phyloP scores from a whole-genome alignment of 139 green algal species.

The Spirogloea muscicola region DNA sequence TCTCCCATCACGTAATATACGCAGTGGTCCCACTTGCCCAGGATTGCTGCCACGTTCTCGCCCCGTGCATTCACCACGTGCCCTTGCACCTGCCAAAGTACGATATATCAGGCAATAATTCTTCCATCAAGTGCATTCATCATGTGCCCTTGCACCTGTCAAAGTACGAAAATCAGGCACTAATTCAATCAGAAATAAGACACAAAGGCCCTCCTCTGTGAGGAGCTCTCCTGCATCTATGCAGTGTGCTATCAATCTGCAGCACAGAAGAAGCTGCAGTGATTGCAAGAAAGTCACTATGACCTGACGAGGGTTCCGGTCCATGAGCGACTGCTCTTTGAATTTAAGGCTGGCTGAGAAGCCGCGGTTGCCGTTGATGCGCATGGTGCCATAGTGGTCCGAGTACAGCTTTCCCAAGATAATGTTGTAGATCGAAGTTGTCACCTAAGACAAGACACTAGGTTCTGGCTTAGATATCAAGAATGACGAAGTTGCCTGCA shows the following conservation, averaged over 20 bases:
- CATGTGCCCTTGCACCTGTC: not conserved
- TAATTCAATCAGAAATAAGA: not conserved
- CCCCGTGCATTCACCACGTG: conserved; percentile 3
- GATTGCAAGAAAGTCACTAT: too few relatives aligned
- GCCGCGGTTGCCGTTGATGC: conserved; percentile 42
- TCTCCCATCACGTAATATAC: conserved; percentile 44
- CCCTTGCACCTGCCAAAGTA: conserved; percentile 11
- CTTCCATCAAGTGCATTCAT: not conserved
- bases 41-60: conserved; percentile 42
- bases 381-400: conserved; percentile 78
- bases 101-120: not conserved
- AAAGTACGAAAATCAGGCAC: not conserved
- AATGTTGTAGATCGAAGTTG: conserved; percentile 78
- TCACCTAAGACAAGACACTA: conserved; percentile 47
- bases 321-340: conserved; percentile 61
- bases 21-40: conserved; percentile 61
- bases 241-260: too few relatives aligned
- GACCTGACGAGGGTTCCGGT: conserved; percentile 59
- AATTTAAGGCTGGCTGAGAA: conserved; percentile 58
- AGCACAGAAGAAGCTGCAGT: too few relatives aligned
- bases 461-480: too few relatives aligned
- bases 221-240: too few relatives aligned
- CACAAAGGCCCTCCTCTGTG: not conserved
- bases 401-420: conserved; percentile 85
- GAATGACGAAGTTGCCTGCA: not conserved